A percentile compares a stretch with the other conserved stretches of the same genome.
phyloP scores from a whole-genome alignment of 345 rosid genomes.

The Pistacia vera region DNA sequence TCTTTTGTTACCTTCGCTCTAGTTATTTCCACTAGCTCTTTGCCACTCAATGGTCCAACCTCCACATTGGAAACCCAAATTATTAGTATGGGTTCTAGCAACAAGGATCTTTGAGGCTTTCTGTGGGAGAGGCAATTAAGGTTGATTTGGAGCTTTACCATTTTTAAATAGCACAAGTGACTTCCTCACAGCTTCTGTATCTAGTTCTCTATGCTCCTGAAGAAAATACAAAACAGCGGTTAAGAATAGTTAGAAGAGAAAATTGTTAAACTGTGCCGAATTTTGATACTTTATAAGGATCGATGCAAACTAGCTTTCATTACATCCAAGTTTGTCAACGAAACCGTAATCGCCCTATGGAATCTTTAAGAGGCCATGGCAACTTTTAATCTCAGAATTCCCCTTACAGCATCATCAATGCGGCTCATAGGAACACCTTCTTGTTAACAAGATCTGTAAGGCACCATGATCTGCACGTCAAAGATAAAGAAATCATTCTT shows the following conservation, averaged over 20 bases:
- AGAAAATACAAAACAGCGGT: not conserved
- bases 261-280: too few relatives aligned
- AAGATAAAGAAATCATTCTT: not conserved
- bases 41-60: constrained; percentile 80
- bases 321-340: constrained; percentile 78
- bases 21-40: constrained; percentile 52
- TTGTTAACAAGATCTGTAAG: constrained; percentile 60
- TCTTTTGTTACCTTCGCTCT: constrained; percentile 31
- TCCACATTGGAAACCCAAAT: constrained; percentile 66
- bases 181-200: constrained; percentile 94
- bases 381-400: constrained; percentile 83
- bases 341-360: constrained; percentile 81
- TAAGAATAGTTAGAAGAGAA: not conserved
- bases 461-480: constrained; percentile 61
- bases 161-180: constrained; percentile 92
- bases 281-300: not conserved
- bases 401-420: constrained; percentile 84
- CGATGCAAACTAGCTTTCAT: constrained; percentile 35
- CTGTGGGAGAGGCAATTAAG: constrained; percentile 79
- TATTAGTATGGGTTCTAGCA: constrained; percentile 56
- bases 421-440: constrained; percentile 67
- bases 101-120: constrained; percentile 67
- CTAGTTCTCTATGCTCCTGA: constrained; percentile 86
- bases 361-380: constrained; percentile 84
- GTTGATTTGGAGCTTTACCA: constrained; percentile 56